phyloP scores from a whole-genome alignment of 23 red algal genomes.

The Rhodosorus marinus region DNA sequence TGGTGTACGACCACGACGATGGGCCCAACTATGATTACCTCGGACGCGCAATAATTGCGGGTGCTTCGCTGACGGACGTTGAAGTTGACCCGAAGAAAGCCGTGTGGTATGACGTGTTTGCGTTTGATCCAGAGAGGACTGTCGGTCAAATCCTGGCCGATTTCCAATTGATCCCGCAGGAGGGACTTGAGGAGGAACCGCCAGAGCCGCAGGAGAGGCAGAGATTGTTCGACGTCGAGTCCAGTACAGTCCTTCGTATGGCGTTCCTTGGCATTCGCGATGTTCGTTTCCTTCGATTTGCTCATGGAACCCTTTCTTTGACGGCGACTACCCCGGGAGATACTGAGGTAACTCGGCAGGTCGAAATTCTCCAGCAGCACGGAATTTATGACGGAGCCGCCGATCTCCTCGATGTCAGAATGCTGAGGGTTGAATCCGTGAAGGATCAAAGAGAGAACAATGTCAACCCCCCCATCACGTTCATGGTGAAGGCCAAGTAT shows the following conservation, averaged over 20 bases:
- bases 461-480: no score
- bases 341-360: no score
- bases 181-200: not conserved
- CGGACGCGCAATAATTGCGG: constrained; percentile 57
- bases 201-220: not conserved
- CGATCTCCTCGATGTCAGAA: no score
- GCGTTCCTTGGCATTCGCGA: not conserved
- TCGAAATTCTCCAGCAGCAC: no score
- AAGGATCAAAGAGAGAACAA: no score
- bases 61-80: constrained; percentile 15
- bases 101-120: constrained; percentile 79
- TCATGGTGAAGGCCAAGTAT: no score
- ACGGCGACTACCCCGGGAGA: no score
- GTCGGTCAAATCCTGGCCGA: constrained; percentile 77
- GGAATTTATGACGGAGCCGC: no score
- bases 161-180: constrained; percentile 31
- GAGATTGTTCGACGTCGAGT: no score
- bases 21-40: constrained; percentile 32
- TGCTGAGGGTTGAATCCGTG: no score
- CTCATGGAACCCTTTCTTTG: no score
- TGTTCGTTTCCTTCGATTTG: not conserved
- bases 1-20: constrained; percentile 51
- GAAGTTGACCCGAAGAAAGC: constrained; percentile 23
- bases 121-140: constrained; percentile 44
- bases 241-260: no score